Evolutionary conservation across 768 basidiomycete species (phyloP).

Genomic region (Kwoniella shandongensis): DNA sequence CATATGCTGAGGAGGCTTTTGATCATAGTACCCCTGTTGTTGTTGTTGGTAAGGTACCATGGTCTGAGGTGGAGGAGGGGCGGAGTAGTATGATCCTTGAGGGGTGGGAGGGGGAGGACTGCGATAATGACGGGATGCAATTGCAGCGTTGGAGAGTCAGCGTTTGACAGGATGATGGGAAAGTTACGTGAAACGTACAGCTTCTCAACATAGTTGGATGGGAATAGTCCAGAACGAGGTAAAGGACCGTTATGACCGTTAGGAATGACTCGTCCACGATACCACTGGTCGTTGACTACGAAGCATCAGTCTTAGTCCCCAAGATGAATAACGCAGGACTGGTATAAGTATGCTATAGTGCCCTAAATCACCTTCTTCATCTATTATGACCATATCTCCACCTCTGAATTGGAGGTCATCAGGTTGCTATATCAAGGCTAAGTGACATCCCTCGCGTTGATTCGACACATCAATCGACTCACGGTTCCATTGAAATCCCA

Average conservation of each 20-base stretch:
- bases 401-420: slow-evolving; percentile 72
- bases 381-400: slow-evolving; percentile 73
- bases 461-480: slow-evolving; percentile 6
- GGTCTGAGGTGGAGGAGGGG: slow-evolving; percentile 25
- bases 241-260: slow-evolving; percentile 34
- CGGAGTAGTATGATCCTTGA: slow-evolving; percentile 3
- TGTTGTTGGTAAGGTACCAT: slow-evolving; percentile 31
- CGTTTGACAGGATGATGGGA: no score
- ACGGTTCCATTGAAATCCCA: slow-evolving; percentile 48
- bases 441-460: no score
- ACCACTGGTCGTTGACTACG: slow-evolving; percentile 62
- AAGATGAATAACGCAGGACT: slow-evolving; percentile 62
- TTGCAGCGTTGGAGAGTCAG: no score
- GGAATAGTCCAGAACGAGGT: slow-evolving; percentile 41
- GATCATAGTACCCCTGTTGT: slow-evolving; percentile 16
- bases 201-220: slow-evolving; percentile 45
- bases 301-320: slow-evolving; percentile 71
- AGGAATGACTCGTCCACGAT: slow-evolving; percentile 64
- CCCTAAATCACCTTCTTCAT: slow-evolving; percentile 59
- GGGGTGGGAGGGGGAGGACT: slow-evolving; percentile 10
- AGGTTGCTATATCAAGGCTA: slow-evolving; percentile 75
- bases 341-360: no score
- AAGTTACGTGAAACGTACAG: slow-evolving; percentile 29
- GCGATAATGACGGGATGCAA: no score
- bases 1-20: slow-evolving; percentile 18